Conservation (phyloP, 768 basidiomycete species). For the Mycena galericulata region DNA sequence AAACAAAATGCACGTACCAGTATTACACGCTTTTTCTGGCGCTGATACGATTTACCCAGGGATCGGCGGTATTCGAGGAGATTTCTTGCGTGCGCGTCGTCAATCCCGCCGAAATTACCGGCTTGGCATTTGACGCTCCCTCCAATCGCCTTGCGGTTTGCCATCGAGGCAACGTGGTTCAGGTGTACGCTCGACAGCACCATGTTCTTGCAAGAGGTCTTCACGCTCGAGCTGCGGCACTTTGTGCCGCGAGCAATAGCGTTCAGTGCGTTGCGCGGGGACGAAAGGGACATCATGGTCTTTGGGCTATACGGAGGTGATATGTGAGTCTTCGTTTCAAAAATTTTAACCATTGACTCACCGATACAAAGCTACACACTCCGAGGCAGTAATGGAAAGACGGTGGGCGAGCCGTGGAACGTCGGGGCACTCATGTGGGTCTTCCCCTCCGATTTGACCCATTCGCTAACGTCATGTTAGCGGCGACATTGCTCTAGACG, state of each 20-base stretch:
- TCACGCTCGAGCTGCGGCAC: constrained; percentile 29
- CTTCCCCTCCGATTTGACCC: constrained; percentile 6
- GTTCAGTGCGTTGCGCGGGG: constrained; percentile 28
- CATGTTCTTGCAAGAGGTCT: constrained; percentile 31
- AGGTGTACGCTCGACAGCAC: constrained; percentile 28
- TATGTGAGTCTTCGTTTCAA: constrained; percentile 31
- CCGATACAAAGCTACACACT: constrained; percentile 29
- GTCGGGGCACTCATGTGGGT: constrained; percentile 35
- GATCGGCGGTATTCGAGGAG: constrained; percentile 30
- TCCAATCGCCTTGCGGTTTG: constrained; percentile 36
- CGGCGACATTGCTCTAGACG: constrained; percentile 24
- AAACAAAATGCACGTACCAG: constrained; percentile 20
- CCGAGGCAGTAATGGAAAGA: constrained; percentile 27
- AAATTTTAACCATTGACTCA: constrained; percentile 14
- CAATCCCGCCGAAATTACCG: constrained; percentile 36
- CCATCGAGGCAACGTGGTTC: constrained; percentile 34
- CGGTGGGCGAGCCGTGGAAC: constrained; percentile 14
- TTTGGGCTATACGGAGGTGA: constrained; percentile 36
- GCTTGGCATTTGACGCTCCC: constrained; percentile 35
- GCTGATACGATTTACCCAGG: constrained; percentile 11
- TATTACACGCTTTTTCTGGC: constrained; percentile 11
- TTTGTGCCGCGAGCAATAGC: constrained; percentile 34
- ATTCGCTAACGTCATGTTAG: constrained; percentile 16
- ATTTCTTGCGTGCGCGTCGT: constrained; percentile 28
- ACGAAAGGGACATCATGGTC: constrained; percentile 30